Base-by-base conservation (phyloP, 768 basidiomycete genomes). In the Pleurotus salmoneostramineus region DNA sequence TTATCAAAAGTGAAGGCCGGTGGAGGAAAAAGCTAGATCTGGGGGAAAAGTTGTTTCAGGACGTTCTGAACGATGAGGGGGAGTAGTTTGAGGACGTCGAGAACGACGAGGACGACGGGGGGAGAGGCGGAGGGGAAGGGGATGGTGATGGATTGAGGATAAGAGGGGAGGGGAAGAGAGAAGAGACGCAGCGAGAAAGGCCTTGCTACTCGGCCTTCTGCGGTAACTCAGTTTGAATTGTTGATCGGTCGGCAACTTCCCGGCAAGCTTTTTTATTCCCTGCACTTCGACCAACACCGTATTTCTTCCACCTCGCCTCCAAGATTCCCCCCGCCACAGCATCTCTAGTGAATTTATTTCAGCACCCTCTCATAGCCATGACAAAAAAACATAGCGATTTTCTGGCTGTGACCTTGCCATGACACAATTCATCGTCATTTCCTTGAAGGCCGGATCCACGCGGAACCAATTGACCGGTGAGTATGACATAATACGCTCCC, bases 1-100 rank as follows among this genome's bases (percentile, higher is more conserved):
- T 75, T 71, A 77, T 77, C 74, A 76, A 75, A 50, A 60, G 60
- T 60, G 56, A 57, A 60, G 61, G 61, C 64, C 62, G 58, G 60
- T 60, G 56, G 61, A 56, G 47, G 55, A 55, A 61, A 59, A 61
- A 59, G 60, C 57, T 60, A 52, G 62, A 62, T 60, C 47, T 37
- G 60, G 61, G 61, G 57, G 46, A 48, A 56, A 45, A 32, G 35
- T 32, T 47, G 46, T 37, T 50, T 47, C 57, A 35, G 17, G 54
- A 40, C 27, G 15, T 46, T 8, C 51, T 31, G 60, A 47, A 32
- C 27, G 55, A 46, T 44, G 43, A 33, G 43, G 34, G 56, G 55
- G 32, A n/a, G 35, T 57, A 49, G 17, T n/a, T 44, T 34, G 21
- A 32, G 42, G 61, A 51, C 46, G 49, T 48, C 33, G 62, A 40